phyloP scores from a whole-genome alignment of 768 basidiomycete genomes.

The Lentinula lateritia region DNA sequence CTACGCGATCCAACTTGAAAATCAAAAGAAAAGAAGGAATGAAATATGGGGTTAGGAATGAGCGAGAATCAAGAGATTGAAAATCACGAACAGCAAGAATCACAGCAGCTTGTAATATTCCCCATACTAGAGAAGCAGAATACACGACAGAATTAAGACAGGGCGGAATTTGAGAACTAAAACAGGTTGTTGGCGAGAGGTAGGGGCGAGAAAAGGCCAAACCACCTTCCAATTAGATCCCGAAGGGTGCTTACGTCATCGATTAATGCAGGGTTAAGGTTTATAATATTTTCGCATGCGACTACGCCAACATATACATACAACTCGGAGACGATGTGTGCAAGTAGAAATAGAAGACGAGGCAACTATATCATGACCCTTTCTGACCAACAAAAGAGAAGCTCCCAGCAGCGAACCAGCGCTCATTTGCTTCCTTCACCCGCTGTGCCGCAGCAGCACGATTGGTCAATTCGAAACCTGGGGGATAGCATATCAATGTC shows the following conservation, averaged over 20 bases:
- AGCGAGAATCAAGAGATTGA: constrained; percentile 8
- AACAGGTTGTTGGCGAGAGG: constrained; percentile 2
- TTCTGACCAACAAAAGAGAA: constrained; percentile 66
- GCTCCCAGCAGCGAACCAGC: constrained; percentile 88
- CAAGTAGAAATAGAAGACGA: background rate
- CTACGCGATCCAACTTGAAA: constrained; percentile 67
- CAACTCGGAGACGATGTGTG: no score
- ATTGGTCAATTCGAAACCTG: constrained; percentile 94
- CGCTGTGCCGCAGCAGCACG: constrained; percentile 78
- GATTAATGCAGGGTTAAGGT: background rate
- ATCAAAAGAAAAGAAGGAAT: constrained; percentile 9
- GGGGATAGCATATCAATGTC: constrained; percentile 14
- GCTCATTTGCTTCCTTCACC: constrained; percentile 93
- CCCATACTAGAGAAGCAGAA: constrained; percentile 47
- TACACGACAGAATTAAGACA: background rate
- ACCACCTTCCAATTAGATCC: background rate
- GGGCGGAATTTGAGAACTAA: background rate
- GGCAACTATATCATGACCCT: background rate
- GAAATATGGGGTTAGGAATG: constrained; percentile 11
- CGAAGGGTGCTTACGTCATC: background rate
- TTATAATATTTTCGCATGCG: background rate
- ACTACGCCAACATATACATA: no score
- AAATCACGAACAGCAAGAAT: constrained; percentile 67
- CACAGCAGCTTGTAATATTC: constrained; percentile 75
- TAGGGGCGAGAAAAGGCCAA: background rate